phyloP scores from a whole-genome alignment of 2,329 filamentous ascomycete species.

The Microsporum canis region DNA sequence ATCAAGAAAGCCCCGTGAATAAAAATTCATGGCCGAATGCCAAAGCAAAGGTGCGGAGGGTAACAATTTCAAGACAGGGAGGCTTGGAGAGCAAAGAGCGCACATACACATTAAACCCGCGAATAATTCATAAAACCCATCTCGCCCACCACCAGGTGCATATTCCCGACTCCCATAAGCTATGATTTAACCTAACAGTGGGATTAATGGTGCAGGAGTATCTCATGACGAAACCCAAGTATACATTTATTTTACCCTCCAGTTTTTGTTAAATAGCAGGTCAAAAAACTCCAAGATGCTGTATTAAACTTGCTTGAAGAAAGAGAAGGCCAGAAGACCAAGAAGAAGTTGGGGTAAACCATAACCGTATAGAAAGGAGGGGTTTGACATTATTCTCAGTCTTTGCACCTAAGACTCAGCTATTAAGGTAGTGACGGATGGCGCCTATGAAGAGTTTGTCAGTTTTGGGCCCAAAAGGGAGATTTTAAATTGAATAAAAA shows the following conservation, averaged over 20 bases:
- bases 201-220: background rate
- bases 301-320: background rate
- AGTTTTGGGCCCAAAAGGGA: background rate
- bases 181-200: background rate
- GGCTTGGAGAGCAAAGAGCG: background rate
- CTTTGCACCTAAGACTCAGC: slow-evolving; percentile 19
- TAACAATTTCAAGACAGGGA: background rate
- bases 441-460: slow-evolving; percentile 26
- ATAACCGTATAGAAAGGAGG: background rate
- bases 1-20: background rate
- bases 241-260: background rate
- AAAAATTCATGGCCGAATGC: background rate
- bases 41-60: no score
- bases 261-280: background rate
- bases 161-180: background rate
- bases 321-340: background rate
- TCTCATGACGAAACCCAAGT: background rate
- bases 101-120: background rate
- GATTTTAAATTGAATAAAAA: background rate
- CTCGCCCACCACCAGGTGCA: background rate
- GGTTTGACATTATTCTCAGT: background rate
- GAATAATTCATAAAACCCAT: background rate
- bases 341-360: background rate
- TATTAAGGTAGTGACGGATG: slow-evolving; percentile 41
- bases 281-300: slow-evolving; percentile 3